phyloP scores from a whole-genome alignment of 2,329 filamentous ascomycete genomes.

The Penicillium sp. region DNA sequence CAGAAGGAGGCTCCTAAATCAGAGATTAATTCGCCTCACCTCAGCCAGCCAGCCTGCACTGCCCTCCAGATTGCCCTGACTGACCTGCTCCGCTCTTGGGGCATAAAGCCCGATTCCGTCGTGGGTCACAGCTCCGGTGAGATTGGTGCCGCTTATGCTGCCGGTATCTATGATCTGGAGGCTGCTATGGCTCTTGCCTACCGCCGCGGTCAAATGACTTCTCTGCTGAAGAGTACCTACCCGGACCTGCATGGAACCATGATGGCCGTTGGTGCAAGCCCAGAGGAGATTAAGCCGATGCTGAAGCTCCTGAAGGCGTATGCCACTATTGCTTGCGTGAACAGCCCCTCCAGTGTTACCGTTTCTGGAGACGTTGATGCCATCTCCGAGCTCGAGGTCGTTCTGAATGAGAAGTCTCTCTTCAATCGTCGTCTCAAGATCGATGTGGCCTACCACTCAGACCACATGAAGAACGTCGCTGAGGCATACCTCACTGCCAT shows the following conservation, averaged over 20 bases:
- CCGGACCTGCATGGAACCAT: conserved; percentile 28
- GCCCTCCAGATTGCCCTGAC: conserved; percentile 22
- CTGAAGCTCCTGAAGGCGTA: conserved; percentile 15
- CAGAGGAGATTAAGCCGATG: conserved; percentile 15
- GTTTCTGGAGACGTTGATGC: conserved; percentile 20
- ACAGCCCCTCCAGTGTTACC: conserved; percentile 24
- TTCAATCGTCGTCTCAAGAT: conserved; percentile 32
- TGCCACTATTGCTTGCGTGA: conserved; percentile 21
- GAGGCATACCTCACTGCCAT: conserved; percentile 20
- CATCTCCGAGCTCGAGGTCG: conserved; percentile 16
- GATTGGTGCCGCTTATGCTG: conserved; percentile 24
- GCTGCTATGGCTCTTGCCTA: conserved; percentile 22
- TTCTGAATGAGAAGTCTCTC: conserved; percentile 14
- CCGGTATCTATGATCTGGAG: conserved; percentile 18
- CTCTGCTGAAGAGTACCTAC: conserved; percentile 15
- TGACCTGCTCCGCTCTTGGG: conserved; percentile 20
- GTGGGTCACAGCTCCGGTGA: conserved; percentile 25
- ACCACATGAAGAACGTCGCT: conserved; percentile 24
- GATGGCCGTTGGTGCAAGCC: conserved; percentile 29
- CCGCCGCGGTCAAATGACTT: conserved; percentile 22
- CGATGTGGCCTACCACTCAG: conserved; percentile 28
- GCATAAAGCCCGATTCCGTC: conserved; percentile 15
- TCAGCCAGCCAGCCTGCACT: conserved; percentile 23
- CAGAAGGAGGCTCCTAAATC: conserved; percentile 10
- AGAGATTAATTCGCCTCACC: conserved; percentile 17